A percentile compares a stretch with the other conserved stretches of the same genome.
These are phyloP conservation scores for Penicillium sp. DNA, from an alignment of 2,329 filamentous ascomycete species.

Conservation along the genomic window DNA sequence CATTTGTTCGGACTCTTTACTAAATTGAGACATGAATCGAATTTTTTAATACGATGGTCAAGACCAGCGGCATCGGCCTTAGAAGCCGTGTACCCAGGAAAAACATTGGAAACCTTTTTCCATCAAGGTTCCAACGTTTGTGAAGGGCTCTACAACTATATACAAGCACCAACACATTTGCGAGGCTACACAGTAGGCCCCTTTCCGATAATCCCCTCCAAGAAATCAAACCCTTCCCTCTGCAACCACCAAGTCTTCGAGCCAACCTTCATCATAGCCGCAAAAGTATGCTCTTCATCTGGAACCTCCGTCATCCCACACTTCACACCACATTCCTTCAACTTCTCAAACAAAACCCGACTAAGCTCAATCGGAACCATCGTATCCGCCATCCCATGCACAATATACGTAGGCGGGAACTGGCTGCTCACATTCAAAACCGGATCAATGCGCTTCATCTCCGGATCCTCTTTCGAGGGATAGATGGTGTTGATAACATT, in stretches of 20 bases:
- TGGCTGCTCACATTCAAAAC: constrained; percentile 29
- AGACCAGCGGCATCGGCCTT: no score
- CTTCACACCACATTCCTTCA: constrained; percentile 33
- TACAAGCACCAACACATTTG: not conserved
- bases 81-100: no score
- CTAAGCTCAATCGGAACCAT: constrained; percentile 45
- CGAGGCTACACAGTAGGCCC: constrained; percentile 1
- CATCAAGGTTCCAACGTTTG: not conserved
- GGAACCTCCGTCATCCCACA: constrained; percentile 43
- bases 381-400: constrained; percentile 43
- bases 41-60: no score
- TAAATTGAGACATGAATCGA: no score
- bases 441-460: constrained; percentile 35
- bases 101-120: no score
- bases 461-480: constrained; percentile 25
- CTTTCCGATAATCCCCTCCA: constrained; percentile 33
- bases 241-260: constrained; percentile 38
- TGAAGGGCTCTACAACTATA: not conserved
- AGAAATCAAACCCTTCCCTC: constrained; percentile 45
- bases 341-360: constrained; percentile 26
- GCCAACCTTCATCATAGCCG: constrained; percentile 45
- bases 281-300: constrained; percentile 49
- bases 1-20: no score
- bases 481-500: constrained; percentile 38
- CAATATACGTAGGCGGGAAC: constrained; percentile 47